These are phyloP conservation scores for Pseudocercospora eumusae DNA, from an alignment of 2,329 filamentous ascomycete species.

Conservation along the genomic window DNA sequence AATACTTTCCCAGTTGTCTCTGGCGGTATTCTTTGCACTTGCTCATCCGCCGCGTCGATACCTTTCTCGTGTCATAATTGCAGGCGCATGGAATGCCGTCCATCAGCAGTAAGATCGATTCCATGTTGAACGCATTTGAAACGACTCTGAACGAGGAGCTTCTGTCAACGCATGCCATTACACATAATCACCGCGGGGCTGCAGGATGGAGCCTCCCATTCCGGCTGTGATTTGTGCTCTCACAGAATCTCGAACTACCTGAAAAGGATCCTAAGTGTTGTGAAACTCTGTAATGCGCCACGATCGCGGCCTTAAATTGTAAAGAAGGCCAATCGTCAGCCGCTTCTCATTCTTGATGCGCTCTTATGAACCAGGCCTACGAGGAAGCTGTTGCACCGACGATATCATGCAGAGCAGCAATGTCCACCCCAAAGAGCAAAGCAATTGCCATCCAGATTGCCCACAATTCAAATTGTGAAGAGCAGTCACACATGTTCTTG, in stretches of 20 bases:
- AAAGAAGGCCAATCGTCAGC: too few species aligned
- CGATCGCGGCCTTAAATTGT: neutral
- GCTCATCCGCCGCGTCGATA: too few species aligned
- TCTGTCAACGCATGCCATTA: too few species aligned
- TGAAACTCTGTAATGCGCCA: too few species aligned
- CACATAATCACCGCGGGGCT: neutral
- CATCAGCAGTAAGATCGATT: too few species aligned
- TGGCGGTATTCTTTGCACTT: too few species aligned
- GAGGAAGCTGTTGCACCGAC: neutral
- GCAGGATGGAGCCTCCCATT: too few species aligned
- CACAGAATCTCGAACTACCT: neutral
- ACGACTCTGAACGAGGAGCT: too few species aligned
- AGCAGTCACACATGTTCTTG: neutral
- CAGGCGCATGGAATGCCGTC: neutral
- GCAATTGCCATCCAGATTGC: neutral
- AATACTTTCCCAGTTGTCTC: too few species aligned
- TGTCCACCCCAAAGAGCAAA: conserved; percentile 12
- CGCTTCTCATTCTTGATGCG: neutral
- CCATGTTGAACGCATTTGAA: too few species aligned
- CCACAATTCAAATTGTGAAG: neutral
- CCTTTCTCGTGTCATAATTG: neutral
- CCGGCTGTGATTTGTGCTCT: too few species aligned
- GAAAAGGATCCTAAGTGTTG: neutral
- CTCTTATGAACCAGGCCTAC: neutral
- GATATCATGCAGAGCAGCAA: conserved; percentile 15